Evolutionary conservation across 495 filamentous ascomycete genomes (phyloP).

Genomic region (Hyaloscypha bicolor): DNA sequence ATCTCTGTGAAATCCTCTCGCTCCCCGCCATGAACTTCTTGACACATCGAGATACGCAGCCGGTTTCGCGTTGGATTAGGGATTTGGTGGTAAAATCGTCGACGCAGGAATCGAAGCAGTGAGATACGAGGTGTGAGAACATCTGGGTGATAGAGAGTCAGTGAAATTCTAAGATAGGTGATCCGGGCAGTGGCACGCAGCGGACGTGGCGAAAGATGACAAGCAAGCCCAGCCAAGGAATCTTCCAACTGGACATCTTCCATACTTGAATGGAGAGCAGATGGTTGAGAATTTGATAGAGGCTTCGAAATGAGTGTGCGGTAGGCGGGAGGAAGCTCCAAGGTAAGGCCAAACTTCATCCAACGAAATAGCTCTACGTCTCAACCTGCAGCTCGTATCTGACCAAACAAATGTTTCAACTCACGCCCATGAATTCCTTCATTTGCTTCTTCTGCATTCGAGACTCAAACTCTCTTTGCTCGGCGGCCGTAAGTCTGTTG

Average conservation of each 20-base stretch:
- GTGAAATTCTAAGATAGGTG: neutral
- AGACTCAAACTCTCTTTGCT: constrained; percentile 87
- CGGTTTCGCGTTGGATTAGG: constrained; percentile 79
- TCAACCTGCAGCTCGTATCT: neutral
- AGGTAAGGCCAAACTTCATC: neutral
- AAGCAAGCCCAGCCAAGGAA: neutral
- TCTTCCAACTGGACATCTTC: neutral
- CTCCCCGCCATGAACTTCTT: constrained; percentile 91
- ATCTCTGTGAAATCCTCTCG: constrained; percentile 83
- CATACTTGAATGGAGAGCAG: neutral
- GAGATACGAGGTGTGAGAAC: constrained; percentile 93
- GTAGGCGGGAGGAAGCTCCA: neutral
- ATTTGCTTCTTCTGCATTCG: constrained; percentile 97
- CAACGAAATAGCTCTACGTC: neutral
- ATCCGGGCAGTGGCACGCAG: neutral
- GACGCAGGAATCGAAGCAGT: constrained; percentile 96
- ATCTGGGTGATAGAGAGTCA: constrained; percentile 56
- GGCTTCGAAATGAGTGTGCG: neutral
- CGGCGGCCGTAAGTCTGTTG: constrained; percentile 68
- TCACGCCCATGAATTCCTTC: constrained; percentile 97
- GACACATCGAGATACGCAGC: constrained; percentile 90
- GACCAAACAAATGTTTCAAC: constrained; percentile 31
- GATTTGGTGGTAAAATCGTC: constrained; percentile 99
- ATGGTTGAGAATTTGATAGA: neutral
- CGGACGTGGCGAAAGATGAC: neutral